These are phyloP conservation scores for Puccinia coronata DNA, from an alignment of 1,284 basidiomycete genomes.

Conservation along the genomic window DNA sequence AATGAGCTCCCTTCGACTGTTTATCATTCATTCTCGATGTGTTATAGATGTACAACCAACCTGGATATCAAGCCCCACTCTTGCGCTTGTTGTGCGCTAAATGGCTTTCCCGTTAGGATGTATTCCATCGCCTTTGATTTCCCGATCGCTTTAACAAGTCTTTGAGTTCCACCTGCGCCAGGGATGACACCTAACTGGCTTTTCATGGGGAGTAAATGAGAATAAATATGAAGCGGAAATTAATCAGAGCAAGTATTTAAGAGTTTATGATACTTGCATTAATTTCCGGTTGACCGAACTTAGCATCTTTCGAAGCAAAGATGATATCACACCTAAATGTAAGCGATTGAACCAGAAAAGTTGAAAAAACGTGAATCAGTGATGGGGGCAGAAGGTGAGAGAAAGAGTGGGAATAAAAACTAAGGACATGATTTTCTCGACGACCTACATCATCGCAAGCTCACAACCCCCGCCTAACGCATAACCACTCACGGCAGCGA, in stretches of 20 bases:
- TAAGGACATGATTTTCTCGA: neutral
- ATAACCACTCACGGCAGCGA: conserved; percentile 93
- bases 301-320: conserved; percentile 86
- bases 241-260: neutral
- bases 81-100: conserved; percentile 80
- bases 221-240: neutral
- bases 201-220: neutral
- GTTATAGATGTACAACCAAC: conserved; percentile 10
- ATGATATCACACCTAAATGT: conserved; percentile 76
- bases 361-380: neutral
- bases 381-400: neutral
- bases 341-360: neutral
- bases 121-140: conserved; percentile 96
- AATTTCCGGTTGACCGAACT: conserved; percentile 96
- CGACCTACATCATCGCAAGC: conserved; percentile 78
- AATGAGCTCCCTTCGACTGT: neutral
- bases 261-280: conserved; percentile 61
- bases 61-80: conserved; percentile 69
- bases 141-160: conserved; percentile 81
- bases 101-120: conserved; percentile 79
- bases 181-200: conserved; percentile 82
- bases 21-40: neutral
- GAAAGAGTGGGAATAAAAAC: conserved; percentile 52
- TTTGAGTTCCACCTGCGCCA: conserved; percentile 78
- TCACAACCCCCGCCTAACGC: conserved; percentile 97